phyloP scores from a whole-genome alignment of 202 grass and related monocot species.

The Zoysia matrella region DNA sequence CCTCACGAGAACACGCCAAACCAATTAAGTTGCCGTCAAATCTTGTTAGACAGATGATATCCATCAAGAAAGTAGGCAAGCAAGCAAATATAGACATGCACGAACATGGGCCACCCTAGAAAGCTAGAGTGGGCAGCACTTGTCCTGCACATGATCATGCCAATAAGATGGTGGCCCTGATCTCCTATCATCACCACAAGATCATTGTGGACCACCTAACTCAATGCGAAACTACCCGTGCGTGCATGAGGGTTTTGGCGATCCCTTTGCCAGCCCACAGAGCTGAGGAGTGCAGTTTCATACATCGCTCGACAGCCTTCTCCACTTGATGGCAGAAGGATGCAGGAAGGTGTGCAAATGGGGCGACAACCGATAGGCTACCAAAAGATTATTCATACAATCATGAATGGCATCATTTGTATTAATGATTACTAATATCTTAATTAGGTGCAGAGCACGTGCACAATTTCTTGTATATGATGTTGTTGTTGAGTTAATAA shows the following conservation, averaged over 20 bases:
- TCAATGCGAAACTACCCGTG: neutral
- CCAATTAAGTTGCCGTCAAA: constrained; percentile 11
- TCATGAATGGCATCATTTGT: neutral
- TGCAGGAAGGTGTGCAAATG: neutral
- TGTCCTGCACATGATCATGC: constrained; percentile 46
- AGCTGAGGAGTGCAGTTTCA: neutral
- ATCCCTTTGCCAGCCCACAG: constrained; percentile 25
- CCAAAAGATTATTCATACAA: neutral
- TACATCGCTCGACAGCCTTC: neutral
- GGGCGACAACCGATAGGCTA: neutral
- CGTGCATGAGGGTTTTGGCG: constrained; percentile 9
- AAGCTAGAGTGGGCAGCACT: constrained; percentile 60
- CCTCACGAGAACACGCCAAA: neutral
- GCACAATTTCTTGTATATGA: neutral
- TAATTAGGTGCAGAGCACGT: constrained; percentile 6
- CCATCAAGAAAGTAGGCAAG: constrained; percentile 36
- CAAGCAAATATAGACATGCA: neutral
- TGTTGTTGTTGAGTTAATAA: neutral
- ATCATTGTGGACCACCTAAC: constrained; percentile 52
- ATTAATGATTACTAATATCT: neutral
- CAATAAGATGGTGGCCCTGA: constrained; percentile 46
- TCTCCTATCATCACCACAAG: constrained; percentile 20
- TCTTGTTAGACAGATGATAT: constrained; percentile 43
- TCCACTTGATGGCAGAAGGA: neutral
- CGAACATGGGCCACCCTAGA: constrained; percentile 59